phyloP scores from a whole-genome alignment of 1,139 yeast genomes.

The Scheffersomyces cryptocercus region DNA sequence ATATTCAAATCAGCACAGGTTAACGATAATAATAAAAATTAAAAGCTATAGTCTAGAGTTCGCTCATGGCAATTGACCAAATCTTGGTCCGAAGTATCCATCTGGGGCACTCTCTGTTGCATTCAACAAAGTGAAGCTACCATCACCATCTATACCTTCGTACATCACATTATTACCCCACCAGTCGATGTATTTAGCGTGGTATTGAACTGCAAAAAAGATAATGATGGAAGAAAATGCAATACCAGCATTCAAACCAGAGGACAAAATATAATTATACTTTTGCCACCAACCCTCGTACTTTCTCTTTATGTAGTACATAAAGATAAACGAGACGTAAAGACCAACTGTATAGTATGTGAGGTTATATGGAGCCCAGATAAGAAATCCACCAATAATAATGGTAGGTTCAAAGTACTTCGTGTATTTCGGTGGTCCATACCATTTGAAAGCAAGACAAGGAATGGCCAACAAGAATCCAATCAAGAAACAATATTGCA shows the following conservation, averaged over 20 bases:
- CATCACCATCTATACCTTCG: constrained; percentile 13
- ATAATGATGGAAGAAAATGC: constrained; percentile 19
- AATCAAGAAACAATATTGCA: constrained; percentile 35
- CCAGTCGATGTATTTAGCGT: constrained; percentile 15
- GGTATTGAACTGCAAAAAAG: constrained; percentile 20
- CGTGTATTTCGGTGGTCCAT: constrained; percentile 11
- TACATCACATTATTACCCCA: constrained; percentile 18
- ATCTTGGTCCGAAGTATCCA: constrained; percentile 19
- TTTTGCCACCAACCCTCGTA: constrained; percentile 21
- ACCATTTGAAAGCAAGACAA: constrained; percentile 25
- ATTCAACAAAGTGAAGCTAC: neutral
- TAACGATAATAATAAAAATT: too few relatives aligned
- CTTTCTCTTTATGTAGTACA: constrained; percentile 16
- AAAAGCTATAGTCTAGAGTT: too few relatives aligned
- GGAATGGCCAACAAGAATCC: constrained; percentile 32
- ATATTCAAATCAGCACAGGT: too few relatives aligned
- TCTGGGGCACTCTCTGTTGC: constrained; percentile 10
- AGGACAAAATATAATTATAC: constrained; percentile 19
- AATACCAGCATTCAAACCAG: constrained; percentile 20
- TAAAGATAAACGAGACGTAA: constrained; percentile 14
- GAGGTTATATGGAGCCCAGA: constrained; percentile 19
- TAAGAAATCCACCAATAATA: constrained; percentile 17
- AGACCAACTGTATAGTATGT: constrained; percentile 17
- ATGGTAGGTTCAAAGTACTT: constrained; percentile 20
- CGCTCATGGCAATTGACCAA: constrained; percentile 3